These are phyloP conservation scores for Viola odorata DNA, from an alignment of 345 rosid genomes.

Conservation along the genomic window DNA sequence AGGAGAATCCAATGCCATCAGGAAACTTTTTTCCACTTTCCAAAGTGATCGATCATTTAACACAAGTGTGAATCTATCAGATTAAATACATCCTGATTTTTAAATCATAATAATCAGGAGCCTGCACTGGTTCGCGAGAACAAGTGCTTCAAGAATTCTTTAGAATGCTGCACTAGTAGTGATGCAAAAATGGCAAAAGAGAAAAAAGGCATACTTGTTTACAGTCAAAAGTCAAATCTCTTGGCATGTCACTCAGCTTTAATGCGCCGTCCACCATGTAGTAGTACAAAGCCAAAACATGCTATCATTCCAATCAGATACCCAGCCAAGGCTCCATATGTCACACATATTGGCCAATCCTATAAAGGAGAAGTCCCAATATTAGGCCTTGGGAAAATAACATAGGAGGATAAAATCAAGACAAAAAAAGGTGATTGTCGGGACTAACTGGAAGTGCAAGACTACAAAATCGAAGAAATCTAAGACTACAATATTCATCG, in stretches of 20 bases:
- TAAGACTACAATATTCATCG: neutral
- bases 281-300: slow-evolving; percentile 11
- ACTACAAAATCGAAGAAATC: neutral
- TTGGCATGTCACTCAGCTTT: slow-evolving; percentile 11
- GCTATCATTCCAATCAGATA: slow-evolving; percentile 43
- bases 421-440: neutral
- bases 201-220: neutral
- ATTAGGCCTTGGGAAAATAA: neutral
- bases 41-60: no score
- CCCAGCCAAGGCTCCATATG: slow-evolving; percentile 65
- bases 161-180: neutral
- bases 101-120: no score
- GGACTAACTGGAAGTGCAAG: neutral
- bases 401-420: neutral
- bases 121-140: no score
- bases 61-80: no score
- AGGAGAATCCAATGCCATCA: no score
- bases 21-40: no score
- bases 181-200: neutral
- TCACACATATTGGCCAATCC: slow-evolving; percentile 95
- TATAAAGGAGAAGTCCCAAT: slow-evolving; percentile 17
- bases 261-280: slow-evolving; percentile 6
- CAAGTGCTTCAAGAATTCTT: neutral
- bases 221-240: neutral
- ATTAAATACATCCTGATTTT: no score